Evolutionary conservation across 2,329 filamentous ascomycete genomes (phyloP).

Genomic region (Lachnellula hyalina): DNA sequence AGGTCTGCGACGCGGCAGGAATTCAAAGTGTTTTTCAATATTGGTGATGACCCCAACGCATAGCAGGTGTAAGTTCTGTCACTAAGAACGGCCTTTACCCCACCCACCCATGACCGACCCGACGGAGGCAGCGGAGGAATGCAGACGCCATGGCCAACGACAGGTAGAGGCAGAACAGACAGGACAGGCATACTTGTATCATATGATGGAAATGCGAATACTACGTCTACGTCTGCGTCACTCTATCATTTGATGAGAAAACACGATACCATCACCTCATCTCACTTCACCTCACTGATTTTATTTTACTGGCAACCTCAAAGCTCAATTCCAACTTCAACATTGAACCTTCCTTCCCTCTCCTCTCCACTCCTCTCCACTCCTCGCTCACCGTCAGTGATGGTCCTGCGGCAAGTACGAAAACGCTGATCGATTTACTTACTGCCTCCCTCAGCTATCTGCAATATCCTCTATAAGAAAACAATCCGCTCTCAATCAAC

Average conservation of each 20-base stretch:
- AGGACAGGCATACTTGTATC: too few relatives aligned
- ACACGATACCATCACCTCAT: too few relatives aligned
- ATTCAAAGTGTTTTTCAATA: slow-evolving; percentile 4
- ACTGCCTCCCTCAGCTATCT: neutral
- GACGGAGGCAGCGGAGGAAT: neutral
- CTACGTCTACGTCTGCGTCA: too few relatives aligned
- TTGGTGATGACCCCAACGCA: slow-evolving; percentile 13
- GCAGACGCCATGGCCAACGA: too few relatives aligned
- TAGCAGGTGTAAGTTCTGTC: neutral
- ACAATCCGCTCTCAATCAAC: neutral
- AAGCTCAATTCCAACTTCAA: neutral
- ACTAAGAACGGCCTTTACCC: neutral
- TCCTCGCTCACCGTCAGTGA: slow-evolving; percentile 1
- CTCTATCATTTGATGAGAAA: too few relatives aligned
- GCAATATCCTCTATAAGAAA: slow-evolving; percentile 4
- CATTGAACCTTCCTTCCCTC: neutral
- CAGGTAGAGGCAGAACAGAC: too few relatives aligned
- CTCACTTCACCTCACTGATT: too few relatives aligned
- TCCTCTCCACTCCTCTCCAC: too few relatives aligned
- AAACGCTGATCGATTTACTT: slow-evolving; percentile 6
- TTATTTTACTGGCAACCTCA: too few relatives aligned
- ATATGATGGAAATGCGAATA: too few relatives aligned
- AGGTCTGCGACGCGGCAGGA: slow-evolving; percentile 7
- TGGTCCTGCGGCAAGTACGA: slow-evolving; percentile 14
- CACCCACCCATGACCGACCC: too few relatives aligned